Evolutionary conservation across 2,329 filamentous ascomycete species (phyloP), one percentile per base, ranked within the genome.

Genomic region (Cladorrhinum sp.): DNA sequence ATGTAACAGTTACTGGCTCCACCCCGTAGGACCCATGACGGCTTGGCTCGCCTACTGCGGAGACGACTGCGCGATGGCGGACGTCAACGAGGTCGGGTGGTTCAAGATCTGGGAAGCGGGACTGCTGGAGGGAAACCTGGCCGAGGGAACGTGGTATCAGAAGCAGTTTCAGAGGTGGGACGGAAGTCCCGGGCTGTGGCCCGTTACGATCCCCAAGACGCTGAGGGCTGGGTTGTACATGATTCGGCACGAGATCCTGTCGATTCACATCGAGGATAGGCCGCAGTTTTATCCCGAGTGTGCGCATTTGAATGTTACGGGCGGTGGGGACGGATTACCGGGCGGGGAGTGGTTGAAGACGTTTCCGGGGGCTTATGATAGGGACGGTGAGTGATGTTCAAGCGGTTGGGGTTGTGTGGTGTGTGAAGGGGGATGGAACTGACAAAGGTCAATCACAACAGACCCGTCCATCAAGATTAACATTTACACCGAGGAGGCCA

Each of bases 171-270:
- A 77, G 60, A 69, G 70, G 28, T 76, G 74, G 74, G 74, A 76
- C 42, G 73, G 73, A 1, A 65, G 66, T 1, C 74, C 74, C 0
- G 73, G 71, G 36, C 62, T 74, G 48, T 83, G 79, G 77, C 77
- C 77, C 0, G 75, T 74, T 39, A 79, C 73, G 0, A 77, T 84
- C 12, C 81, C 81, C 0, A 66, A 71, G 2, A 73, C 71, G 1
- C 70, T 84, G 20, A 75, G 73, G 53, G 69, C 77, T 0, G 81
- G 81, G 3, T 71, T 79, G 42, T 83, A 83, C 65, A 69, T 84
- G 53, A 76, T 84, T 54, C 71, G 80, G 42, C 81, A 84, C 67
- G 81, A 84, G 72, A 77, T 83, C 58, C 65, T 83, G 30, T 80
- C 79, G 52, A 73, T 83, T 7, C 80, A 83, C 61, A 75, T 82